Percentiles rank a stretch among this genome's conserved stretches.
phyloP scores from a whole-genome alignment of 2,329 filamentous ascomycete species.

The Arthrinium phaeospermum region DNA sequence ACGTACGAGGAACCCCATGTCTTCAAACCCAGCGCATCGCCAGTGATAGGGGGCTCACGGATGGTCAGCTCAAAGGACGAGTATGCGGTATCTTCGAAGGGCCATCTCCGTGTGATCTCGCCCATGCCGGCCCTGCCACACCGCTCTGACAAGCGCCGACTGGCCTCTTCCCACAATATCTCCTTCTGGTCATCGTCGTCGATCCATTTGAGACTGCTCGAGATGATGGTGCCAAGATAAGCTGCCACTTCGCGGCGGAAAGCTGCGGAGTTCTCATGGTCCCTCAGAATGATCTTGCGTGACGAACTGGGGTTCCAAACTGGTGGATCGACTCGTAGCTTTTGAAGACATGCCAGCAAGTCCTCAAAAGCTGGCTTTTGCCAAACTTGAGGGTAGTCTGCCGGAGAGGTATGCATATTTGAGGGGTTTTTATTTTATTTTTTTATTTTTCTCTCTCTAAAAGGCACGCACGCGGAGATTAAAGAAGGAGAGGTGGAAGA shows the following conservation, averaged over 20 bases:
- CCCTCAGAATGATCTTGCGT: conserved; percentile 47
- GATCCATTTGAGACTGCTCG: conserved; percentile 72
- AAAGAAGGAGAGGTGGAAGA: conserved; percentile 15
- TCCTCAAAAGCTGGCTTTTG: conserved; percentile 70
- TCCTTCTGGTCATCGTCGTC: conserved; percentile 69
- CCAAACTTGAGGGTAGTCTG: conserved; percentile 83
- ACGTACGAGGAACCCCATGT: conserved; percentile 94
- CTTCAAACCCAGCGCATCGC: conserved; percentile 88
- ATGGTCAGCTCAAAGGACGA: conserved; percentile 70
- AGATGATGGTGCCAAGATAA: conserved; percentile 74
- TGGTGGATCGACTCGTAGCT: conserved; percentile 70
- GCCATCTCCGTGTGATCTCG: conserved; percentile 61
- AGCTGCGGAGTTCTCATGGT: conserved; percentile 48
- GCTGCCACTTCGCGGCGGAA: conserved; percentile 60
- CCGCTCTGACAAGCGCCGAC: conserved; percentile 79
- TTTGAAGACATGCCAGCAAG: conserved; percentile 69
- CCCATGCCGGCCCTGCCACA: conserved; percentile 77
- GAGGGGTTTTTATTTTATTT: not conserved
- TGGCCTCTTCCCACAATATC: conserved; percentile 77
- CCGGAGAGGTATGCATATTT: conserved; percentile 42
- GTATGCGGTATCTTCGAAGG: conserved; percentile 46
- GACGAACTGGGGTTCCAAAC: conserved; percentile 64
- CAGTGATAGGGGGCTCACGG: conserved; percentile 85
- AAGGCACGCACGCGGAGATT: not conserved
- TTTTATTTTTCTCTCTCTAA: not conserved